Conservation (phyloP, 768 basidiomycete genomes). For the Amyloporia xantha region DNA sequence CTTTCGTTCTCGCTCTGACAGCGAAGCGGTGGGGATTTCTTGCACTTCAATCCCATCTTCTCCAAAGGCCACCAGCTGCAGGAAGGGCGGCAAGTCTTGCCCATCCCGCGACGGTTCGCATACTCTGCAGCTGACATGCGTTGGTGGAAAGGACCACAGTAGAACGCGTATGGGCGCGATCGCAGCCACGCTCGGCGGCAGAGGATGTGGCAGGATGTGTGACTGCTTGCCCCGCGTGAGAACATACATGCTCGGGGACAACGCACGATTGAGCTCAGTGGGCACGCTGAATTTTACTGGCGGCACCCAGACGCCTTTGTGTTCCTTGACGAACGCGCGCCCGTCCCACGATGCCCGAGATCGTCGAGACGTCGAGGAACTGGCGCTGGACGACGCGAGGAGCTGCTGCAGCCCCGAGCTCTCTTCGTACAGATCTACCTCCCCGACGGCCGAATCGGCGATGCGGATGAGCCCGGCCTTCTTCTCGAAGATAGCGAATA, state of each 20-base stretch:
- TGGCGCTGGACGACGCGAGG: slow-evolving; percentile 18
- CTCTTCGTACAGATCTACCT: slow-evolving; percentile 57
- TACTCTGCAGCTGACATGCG: slow-evolving; percentile 46
- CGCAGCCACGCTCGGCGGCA: slow-evolving; percentile 45
- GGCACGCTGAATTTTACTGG: slow-evolving; percentile 40
- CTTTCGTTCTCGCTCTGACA: slow-evolving; percentile 35
- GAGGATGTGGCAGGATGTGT: slow-evolving; percentile 60
- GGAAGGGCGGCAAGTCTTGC: slow-evolving; percentile 40
- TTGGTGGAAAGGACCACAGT: slow-evolving; percentile 54
- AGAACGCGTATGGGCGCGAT: slow-evolving; percentile 47
- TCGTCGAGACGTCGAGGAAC: slow-evolving; percentile 20
- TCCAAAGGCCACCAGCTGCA: slow-evolving; percentile 66
- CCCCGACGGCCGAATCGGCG: slow-evolving; percentile 73
- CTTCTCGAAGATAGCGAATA: slow-evolving; percentile 86
- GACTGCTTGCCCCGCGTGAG: slow-evolving; percentile 66
- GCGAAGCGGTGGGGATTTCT: slow-evolving; percentile 51
- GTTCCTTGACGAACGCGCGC: slow-evolving; percentile 32
- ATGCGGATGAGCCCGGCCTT: slow-evolving; percentile 81
- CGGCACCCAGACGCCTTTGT: slow-evolving; percentile 40
- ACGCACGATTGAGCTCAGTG: slow-evolving; percentile 20
- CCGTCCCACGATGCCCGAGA: slow-evolving; percentile 39
- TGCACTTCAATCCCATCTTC: slow-evolving; percentile 71
- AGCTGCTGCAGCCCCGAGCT: slow-evolving; percentile 21
- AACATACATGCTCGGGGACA: slow-evolving; percentile 46
- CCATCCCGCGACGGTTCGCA: slow-evolving; percentile 28